These are phyloP conservation scores for Kalmanozyma brasiliensis DNA, from an alignment of 1,284 basidiomycete species.

Conservation along the genomic window DNA sequence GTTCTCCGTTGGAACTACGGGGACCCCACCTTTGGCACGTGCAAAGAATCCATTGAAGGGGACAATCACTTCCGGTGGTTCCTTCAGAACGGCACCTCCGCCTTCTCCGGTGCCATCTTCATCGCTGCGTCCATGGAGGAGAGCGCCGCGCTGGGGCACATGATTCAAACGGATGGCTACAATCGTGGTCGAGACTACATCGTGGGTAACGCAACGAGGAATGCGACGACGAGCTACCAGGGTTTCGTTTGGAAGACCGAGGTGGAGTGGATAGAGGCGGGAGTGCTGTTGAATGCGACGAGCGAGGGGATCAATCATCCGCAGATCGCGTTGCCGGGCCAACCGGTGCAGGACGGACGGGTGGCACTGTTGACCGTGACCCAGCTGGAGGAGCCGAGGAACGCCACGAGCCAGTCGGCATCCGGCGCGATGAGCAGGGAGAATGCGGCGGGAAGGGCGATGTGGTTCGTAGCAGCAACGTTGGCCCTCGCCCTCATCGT, in stretches of 20 bases:
- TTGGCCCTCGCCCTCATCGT: too few species aligned
- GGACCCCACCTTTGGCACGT: conserved; percentile 51
- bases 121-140: conserved; percentile 72
- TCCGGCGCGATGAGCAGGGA: too few species aligned
- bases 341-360: conserved; percentile 82
- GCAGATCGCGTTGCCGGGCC: conserved; percentile 73
- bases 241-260: conserved; percentile 55
- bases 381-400: conserved; percentile 34
- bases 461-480: too few species aligned
- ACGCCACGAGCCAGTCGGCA: background rate
- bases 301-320: conserved; percentile 76
- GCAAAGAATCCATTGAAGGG: conserved; percentile 81
- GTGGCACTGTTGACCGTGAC: conserved; percentile 82
- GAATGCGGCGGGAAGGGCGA: too few species aligned
- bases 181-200: conserved; percentile 76
- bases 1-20: conserved; percentile 62
- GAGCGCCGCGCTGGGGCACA: conserved; percentile 48
- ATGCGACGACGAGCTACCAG: conserved; percentile 35
- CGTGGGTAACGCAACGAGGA: conserved; percentile 65
- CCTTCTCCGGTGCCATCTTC: conserved; percentile 82
- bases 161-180: conserved; percentile 55
- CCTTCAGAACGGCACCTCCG: conserved; percentile 77
- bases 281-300: conserved; percentile 64
- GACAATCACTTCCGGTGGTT: conserved; percentile 93
- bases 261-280: conserved; percentile 59